Conservation (phyloP, 164 flowering plant species). For the Taxillus chinensis region DNA sequence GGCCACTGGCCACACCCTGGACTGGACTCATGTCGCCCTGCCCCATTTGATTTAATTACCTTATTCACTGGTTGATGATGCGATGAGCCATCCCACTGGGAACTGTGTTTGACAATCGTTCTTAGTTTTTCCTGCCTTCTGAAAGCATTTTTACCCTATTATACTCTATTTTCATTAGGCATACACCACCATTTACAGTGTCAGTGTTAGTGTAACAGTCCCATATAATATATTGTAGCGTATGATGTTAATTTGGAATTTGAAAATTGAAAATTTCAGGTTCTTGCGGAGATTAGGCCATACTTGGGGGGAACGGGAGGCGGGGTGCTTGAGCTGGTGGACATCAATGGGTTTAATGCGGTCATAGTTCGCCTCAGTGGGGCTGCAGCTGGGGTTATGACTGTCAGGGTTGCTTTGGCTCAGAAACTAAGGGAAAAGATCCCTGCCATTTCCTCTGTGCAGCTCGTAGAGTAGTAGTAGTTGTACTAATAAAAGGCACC, state of each 20-base stretch:
- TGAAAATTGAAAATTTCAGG: conserved; percentile 23
- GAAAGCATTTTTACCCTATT: too few species aligned
- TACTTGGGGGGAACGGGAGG: conserved; percentile 83
- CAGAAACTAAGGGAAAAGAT: conserved; percentile 85
- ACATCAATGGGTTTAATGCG: conserved; percentile 44
- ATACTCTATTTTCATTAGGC: too few species aligned
- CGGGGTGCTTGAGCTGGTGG: conserved; percentile 63
- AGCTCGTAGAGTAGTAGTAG: conserved; percentile 38
- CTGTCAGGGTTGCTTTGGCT: conserved; percentile 93
- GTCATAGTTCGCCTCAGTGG: conserved; percentile 73
- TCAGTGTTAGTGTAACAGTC: too few species aligned
- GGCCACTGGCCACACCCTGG: neutral
- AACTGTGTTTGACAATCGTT: too few species aligned
- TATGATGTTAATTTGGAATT: too few species aligned
- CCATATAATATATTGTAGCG: too few species aligned
- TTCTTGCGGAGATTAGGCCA: conserved; percentile 85
- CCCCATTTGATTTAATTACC: too few species aligned
- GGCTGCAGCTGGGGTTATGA: conserved; percentile 87
- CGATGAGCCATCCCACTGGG: too few species aligned
- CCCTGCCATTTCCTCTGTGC: conserved; percentile 75
- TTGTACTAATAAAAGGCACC: neutral
- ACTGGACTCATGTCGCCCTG: too few species aligned
- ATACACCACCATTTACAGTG: too few species aligned
- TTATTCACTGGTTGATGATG: too few species aligned
- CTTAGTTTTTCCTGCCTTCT: too few species aligned